These are phyloP conservation scores for Papilionanthe hybrid DNA, from an alignment of 116 monocot genomes.

Conservation along the genomic window DNA sequence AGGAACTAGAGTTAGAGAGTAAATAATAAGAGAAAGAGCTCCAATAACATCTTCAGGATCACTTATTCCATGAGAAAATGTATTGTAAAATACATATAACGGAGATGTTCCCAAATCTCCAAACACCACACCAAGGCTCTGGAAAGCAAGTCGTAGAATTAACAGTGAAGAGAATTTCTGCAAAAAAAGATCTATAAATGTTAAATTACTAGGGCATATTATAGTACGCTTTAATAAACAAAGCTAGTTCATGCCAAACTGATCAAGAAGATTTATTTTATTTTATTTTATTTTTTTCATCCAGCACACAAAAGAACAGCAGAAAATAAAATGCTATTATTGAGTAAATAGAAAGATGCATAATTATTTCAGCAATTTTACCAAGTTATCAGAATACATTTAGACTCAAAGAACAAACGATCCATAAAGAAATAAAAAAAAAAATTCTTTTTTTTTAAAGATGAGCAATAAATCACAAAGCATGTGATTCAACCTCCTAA, in stretches of 20 bases:
- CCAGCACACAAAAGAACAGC: neutral
- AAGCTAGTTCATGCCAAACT: neutral
- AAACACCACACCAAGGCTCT: constrained; percentile 71
- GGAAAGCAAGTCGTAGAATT: constrained; percentile 63
- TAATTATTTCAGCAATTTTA: no score
- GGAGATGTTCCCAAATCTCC: constrained; percentile 85
- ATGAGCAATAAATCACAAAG: no score
- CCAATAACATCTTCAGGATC: constrained; percentile 67
- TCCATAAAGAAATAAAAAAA: no score
- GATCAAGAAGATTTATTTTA: neutral
- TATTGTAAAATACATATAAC: constrained; percentile 72
- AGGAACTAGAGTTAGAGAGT: constrained; percentile 62
- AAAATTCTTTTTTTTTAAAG: no score
- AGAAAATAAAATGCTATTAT: neutral
- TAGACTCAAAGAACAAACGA: no score
- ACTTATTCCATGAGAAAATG: constrained; percentile 51
- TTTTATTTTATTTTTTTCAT: neutral
- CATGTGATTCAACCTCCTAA: no score
- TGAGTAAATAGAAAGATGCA: neutral
- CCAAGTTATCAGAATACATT: no score
- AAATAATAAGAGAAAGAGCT: constrained; percentile 84
- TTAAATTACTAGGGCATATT: no score
- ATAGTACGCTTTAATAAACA: no score
- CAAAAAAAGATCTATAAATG: constrained; percentile 4
- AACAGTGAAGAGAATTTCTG: constrained; percentile 57